Conservation (phyloP, 345 rosid species). For the Eutrema yunnanense region DNA sequence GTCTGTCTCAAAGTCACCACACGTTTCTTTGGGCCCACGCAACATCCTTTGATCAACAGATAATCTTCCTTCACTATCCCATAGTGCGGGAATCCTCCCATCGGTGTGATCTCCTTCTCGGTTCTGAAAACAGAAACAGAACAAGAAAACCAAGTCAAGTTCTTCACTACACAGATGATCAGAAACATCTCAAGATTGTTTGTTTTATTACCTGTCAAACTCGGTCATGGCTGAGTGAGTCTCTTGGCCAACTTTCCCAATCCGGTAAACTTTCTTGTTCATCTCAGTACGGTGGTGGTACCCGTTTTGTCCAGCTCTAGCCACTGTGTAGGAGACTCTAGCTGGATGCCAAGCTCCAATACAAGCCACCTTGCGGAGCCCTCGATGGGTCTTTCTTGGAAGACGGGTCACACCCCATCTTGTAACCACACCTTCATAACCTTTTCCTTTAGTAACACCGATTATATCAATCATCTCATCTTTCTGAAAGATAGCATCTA, state of each 20-base stretch:
- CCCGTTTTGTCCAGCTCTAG: slow-evolving; percentile 95
- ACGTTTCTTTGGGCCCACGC: slow-evolving; percentile 89
- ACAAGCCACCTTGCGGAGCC: slow-evolving; percentile 95
- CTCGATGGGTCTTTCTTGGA: slow-evolving; percentile 91
- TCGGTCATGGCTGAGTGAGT: slow-evolving; percentile 71
- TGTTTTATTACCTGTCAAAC: slow-evolving; percentile 53
- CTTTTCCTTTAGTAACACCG: slow-evolving; percentile 92
- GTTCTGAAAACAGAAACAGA: slow-evolving; percentile 22
- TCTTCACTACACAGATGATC: slow-evolving; percentile 14
- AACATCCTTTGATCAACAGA: slow-evolving; percentile 79
- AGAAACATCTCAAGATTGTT: not conserved
- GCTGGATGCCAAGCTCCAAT: slow-evolving; percentile 99
- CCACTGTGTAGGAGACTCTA: slow-evolving; percentile 91
- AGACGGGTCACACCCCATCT: slow-evolving; percentile 97
- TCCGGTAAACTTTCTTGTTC: slow-evolving; percentile 84
- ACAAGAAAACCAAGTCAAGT: not conserved
- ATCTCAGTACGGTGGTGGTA: slow-evolving; percentile 88
- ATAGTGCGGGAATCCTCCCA: slow-evolving; percentile 92
- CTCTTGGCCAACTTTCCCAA: slow-evolving; percentile 80
- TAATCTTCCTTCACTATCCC: slow-evolving; percentile 83
- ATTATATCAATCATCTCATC: slow-evolving; percentile 93
- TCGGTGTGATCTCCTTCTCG: slow-evolving; percentile 85
- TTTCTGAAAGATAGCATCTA: slow-evolving; percentile 80
- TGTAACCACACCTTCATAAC: slow-evolving; percentile 89
- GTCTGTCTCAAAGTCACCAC: slow-evolving; percentile 85